phyloP scores from a whole-genome alignment of 352 stramenopile species.

The Globisporangium canariense region DNA sequence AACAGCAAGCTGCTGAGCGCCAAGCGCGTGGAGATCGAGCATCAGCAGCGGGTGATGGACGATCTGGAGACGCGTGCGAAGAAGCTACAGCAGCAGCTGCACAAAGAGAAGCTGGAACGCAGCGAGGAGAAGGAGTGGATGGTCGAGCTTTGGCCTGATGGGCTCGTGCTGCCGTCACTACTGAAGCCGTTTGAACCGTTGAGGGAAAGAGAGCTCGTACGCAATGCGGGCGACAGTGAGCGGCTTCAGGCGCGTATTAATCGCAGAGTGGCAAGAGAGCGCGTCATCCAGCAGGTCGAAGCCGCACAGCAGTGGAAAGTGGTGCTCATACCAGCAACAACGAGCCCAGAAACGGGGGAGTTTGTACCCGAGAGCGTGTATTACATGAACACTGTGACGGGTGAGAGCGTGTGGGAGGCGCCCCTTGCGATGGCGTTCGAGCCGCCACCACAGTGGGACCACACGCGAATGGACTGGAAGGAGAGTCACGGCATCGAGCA shows the following conservation, averaged over 20 bases:
- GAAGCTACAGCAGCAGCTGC: conserved; percentile 23
- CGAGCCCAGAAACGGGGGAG: conserved; percentile 9
- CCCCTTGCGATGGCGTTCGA: conserved; percentile 60
- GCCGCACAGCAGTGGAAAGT: conserved; percentile 48
- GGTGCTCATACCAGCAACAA: conserved; percentile 24
- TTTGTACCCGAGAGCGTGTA: conserved; percentile 32
- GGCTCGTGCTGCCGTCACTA: conserved; percentile 53
- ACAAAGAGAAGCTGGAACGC: conserved; percentile 42
- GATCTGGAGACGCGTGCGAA: conserved; percentile 16
- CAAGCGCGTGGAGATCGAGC: not conserved
- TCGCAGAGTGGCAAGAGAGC: conserved; percentile 34
- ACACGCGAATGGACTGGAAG: conserved; percentile 55
- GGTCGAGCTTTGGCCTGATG: conserved; percentile 54
- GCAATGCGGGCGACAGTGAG: conserved; percentile 22
- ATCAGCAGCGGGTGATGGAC: not conserved
- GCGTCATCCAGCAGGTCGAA: conserved; percentile 37
- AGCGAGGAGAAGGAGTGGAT: conserved; percentile 66
- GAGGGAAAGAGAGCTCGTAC: conserved; percentile 17
- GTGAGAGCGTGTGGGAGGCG: conserved; percentile 51
- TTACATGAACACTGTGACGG: conserved; percentile 53
- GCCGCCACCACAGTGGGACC: conserved; percentile 51
- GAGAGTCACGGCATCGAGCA: conserved; percentile 41
- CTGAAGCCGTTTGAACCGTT: conserved; percentile 32
- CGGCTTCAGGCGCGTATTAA: conserved; percentile 38
- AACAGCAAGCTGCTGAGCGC: not conserved